phyloP scores from a whole-genome alignment of 306 rosid genomes.

The Betula pendula region DNA sequence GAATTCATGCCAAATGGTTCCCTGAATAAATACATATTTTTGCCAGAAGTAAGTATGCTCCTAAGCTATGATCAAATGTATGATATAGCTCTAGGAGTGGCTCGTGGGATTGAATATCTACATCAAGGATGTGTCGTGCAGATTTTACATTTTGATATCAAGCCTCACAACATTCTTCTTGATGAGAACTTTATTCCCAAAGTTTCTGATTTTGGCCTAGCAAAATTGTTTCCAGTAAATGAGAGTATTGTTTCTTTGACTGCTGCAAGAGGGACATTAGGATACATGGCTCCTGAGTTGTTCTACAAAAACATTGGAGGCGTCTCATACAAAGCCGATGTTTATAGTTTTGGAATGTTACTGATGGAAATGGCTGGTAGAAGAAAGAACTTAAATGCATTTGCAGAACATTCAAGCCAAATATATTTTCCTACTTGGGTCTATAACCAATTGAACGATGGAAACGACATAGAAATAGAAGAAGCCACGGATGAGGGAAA shows the following conservation, averaged over 20 bases:
- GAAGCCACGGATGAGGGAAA: conserved; percentile 1
- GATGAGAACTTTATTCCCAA: conserved; percentile 15
- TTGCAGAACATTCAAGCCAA: conserved; percentile 27
- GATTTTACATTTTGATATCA: conserved; percentile 31
- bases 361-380: conserved; percentile 22
- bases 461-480: conserved; percentile 5
- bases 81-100: conserved; percentile 25
- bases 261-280: conserved; percentile 20
- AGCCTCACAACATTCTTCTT: conserved; percentile 21
- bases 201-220: conserved; percentile 32
- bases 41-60: background rate
- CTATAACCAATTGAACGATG: conserved; percentile 8
- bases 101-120: conserved; percentile 19
- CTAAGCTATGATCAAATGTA: conserved; percentile 1
- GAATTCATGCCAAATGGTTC: conserved; percentile 36
- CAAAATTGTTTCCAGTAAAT: conserved; percentile 1
- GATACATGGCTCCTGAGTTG: conserved; percentile 31
- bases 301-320: conserved; percentile 18
- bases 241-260: conserved; percentile 5
- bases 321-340: conserved; percentile 14
- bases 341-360: conserved; percentile 28
- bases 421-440: conserved; percentile 27
- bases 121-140: conserved; percentile 32
- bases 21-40: conserved; percentile 26
- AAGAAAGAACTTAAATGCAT: conserved; percentile 26